A percentile compares a stretch with the other conserved stretches of the same genome.
These are phyloP conservation scores for Tephrocybe sp. DNA, from an alignment of 768 basidiomycete species.

Conservation along the genomic window DNA sequence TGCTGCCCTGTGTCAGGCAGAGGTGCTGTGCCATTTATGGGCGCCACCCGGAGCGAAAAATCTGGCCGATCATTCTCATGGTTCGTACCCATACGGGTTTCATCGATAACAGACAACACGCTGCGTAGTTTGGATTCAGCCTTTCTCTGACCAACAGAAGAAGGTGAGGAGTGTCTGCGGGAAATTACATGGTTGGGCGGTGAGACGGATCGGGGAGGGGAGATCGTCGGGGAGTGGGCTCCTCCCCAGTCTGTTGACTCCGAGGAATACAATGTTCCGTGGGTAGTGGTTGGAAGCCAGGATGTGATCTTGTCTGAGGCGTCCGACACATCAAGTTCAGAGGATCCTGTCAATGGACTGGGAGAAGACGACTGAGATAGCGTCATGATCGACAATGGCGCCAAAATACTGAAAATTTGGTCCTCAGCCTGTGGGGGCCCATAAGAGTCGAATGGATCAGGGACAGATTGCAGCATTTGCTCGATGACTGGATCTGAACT, in stretches of 20 bases:
- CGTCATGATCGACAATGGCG: slow-evolving; percentile 79
- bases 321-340: slow-evolving; percentile 37
- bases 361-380: slow-evolving; percentile 59
- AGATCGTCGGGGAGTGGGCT: slow-evolving; percentile 38
- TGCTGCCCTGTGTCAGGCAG: slow-evolving; percentile 28
- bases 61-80: slow-evolving; percentile 23
- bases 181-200: slow-evolving; percentile 34
- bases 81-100: slow-evolving; percentile 42
- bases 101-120: slow-evolving; percentile 73
- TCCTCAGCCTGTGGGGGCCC: slow-evolving; percentile 86
- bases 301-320: slow-evolving; percentile 36
- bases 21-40: slow-evolving; percentile 20
- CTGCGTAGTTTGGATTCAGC: slow-evolving; percentile 68
- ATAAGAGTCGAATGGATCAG: slow-evolving; percentile 92
- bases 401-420: slow-evolving; percentile 90
- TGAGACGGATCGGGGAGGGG: slow-evolving; percentile 51
- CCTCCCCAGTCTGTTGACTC: slow-evolving; percentile 60
- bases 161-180: slow-evolving; percentile 56
- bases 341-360: slow-evolving; percentile 54
- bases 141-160: slow-evolving; percentile 43
- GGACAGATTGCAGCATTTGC: slow-evolving; percentile 85
- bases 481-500: slow-evolving; percentile 90
- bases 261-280: slow-evolving; percentile 45
- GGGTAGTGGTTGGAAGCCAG: slow-evolving; percentile 52
- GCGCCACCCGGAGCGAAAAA: slow-evolving; percentile 21